Conservation (phyloP, 2,329 filamentous ascomycete genomes). For the Cytospora mali region DNA sequence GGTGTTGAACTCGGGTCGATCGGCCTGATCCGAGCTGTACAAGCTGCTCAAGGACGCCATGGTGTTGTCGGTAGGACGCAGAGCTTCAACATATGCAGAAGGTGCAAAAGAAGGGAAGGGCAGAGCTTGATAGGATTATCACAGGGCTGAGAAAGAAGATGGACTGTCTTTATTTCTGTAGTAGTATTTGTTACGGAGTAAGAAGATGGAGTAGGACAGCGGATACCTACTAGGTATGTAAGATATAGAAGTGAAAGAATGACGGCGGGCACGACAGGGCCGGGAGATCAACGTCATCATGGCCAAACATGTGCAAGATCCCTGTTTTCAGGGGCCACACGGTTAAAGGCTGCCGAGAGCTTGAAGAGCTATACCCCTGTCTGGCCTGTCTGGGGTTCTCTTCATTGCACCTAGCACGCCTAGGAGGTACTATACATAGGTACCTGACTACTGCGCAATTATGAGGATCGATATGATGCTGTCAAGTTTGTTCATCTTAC, state of each 20-base stretch:
- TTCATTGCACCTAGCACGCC: no score
- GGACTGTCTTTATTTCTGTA: conserved; percentile 1
- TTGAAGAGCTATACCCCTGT: background rate
- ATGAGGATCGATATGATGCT: background rate
- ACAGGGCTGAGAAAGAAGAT: background rate
- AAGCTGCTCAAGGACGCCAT: conserved; percentile 42
- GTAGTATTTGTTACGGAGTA: background rate
- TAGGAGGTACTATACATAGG: no score
- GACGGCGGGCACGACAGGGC: background rate
- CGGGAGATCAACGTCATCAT: conserved; percentile 18
- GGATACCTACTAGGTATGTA: conserved; percentile 4
- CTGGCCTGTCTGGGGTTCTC: no score
- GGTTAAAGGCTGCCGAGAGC: background rate
- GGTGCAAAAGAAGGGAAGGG: conserved; percentile 1
- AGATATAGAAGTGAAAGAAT: background rate
- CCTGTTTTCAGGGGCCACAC: conserved; percentile 16
- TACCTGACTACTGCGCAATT: background rate
- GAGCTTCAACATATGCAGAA: conserved; percentile 17
- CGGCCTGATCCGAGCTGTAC: conserved; percentile 36
- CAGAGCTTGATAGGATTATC: background rate
- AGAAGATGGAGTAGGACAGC: conserved; percentile 2
- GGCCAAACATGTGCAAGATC: conserved; percentile 9
- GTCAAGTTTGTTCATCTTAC: background rate
- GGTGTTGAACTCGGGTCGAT: conserved; percentile 33
- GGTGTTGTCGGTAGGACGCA: conserved; percentile 12